Percentiles rank a stretch among this genome's conserved stretches.
Conservation (phyloP, 371 early-diverging fungal species). For the Mucor velutinosus region DNA sequence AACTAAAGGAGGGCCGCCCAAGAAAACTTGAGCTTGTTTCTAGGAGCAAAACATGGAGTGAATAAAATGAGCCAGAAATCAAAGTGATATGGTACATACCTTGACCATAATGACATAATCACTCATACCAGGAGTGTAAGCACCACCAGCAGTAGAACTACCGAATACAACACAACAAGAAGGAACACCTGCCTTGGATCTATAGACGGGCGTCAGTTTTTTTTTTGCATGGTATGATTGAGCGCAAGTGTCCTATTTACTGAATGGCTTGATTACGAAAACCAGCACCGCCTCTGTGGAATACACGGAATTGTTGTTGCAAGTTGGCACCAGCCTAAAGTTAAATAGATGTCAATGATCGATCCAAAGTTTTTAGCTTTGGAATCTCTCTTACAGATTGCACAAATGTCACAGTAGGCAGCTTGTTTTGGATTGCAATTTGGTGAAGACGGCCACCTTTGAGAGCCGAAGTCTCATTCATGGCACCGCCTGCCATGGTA, state of each 20-base stretch:
- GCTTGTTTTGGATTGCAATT: conserved; percentile 63
- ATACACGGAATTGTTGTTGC: conserved; percentile 73
- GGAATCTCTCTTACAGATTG: conserved; percentile 53
- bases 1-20: conserved; percentile 79
- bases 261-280: conserved; percentile 68
- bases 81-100: conserved; percentile 19
- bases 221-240: not conserved
- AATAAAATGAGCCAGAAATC: not conserved
- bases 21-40: conserved; percentile 74
- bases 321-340: conserved; percentile 75
- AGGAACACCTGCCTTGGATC: conserved; percentile 72
- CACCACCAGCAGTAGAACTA: conserved; percentile 80
- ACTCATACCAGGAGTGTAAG: conserved; percentile 76
- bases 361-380: not conserved
- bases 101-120: conserved; percentile 80
- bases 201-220: conserved; percentile 15
- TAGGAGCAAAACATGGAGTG: not conserved
- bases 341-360: not conserved
- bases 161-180: conserved; percentile 76
- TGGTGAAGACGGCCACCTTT: conserved; percentile 59
- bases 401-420: conserved; percentile 62
- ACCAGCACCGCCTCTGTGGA: conserved; percentile 73
- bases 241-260: conserved; percentile 27
- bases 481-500: conserved; percentile 70
- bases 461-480: conserved; percentile 62